Conservation (phyloP, 2,329 filamentous ascomycete species). For the Ilyonectria robusta region DNA sequence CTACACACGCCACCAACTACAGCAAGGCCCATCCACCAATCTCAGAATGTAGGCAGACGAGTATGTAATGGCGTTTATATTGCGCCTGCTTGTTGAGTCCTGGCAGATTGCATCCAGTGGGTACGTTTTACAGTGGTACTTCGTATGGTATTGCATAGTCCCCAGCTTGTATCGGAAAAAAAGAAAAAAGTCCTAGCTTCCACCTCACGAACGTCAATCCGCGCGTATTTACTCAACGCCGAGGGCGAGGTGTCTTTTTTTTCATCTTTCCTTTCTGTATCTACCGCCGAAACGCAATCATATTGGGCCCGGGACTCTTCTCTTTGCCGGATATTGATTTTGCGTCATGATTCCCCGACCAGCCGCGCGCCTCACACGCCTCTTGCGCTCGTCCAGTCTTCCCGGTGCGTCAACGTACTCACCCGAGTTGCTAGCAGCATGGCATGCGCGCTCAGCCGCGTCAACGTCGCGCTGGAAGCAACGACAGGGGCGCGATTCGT, state of each 20-base stretch:
- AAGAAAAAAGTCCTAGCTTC: constrained; percentile 5
- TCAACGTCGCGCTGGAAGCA: constrained; percentile 87
- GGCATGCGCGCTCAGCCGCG: constrained; percentile 42
- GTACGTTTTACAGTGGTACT: neutral
- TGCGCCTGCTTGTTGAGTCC: neutral
- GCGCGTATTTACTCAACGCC: neutral
- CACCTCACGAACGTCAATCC: neutral
- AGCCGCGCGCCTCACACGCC: constrained; percentile 3
- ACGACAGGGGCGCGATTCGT: constrained; percentile 81
- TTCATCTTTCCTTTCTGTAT: neutral
- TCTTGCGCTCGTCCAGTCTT: neutral
- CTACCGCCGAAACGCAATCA: neutral
- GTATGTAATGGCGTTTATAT: neutral
- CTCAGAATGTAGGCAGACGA: neutral
- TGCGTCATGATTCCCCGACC: constrained; percentile 9
- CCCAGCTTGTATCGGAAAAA: neutral
- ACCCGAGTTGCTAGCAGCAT: neutral
- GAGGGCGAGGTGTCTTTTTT: neutral
- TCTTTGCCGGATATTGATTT: neutral
- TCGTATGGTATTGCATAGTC: neutral
- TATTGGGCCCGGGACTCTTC: neutral
- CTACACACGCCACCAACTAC: neutral
- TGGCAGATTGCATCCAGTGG: neutral
- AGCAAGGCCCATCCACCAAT: neutral
- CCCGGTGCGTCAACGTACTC: neutral